Conservation (phyloP, 768 basidiomycete genomes). For the Chalciporus chontae region DNA sequence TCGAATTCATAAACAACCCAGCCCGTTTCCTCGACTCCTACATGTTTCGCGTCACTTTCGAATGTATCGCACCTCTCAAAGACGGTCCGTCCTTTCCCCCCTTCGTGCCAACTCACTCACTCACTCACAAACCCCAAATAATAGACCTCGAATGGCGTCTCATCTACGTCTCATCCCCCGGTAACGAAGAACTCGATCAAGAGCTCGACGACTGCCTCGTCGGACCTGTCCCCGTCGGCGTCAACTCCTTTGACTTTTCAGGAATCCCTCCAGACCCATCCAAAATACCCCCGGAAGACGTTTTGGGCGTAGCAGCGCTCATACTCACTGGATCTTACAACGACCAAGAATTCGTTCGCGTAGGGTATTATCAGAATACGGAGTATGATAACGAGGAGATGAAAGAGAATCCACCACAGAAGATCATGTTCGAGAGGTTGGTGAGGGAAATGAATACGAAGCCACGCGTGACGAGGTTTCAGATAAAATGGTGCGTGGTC, state of each 20-base stretch:
- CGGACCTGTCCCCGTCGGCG: conserved; percentile 93
- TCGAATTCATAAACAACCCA: conserved; percentile 91
- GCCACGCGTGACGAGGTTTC: conserved; percentile 90
- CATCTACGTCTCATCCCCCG: conserved; percentile 94
- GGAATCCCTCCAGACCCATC: conserved; percentile 79
- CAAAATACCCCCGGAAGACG: conserved; percentile 85
- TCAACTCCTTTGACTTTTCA: conserved; percentile 97
- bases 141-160: conserved; percentile 97
- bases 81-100: conserved; percentile 56
- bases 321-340: conserved; percentile 95
- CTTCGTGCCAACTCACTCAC: neutral
- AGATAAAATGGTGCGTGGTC: conserved; percentile 68
- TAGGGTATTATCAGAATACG: conserved; percentile 99
- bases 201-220: conserved; percentile 98
- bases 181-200: conserved; percentile 88
- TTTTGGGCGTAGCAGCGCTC: conserved; percentile 93
- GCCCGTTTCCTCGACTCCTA: conserved; percentile 90
- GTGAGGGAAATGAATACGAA: conserved; percentile 88
- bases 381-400: conserved; percentile 96
- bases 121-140: neutral
- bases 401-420: conserved; percentile 66
- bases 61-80: conserved; percentile 87
- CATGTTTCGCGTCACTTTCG: conserved; percentile 93
- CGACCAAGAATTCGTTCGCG: conserved; percentile 98
- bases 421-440: conserved; percentile 72